phyloP scores from a whole-genome alignment of 139 green algal species.

The Chara braunii region DNA sequence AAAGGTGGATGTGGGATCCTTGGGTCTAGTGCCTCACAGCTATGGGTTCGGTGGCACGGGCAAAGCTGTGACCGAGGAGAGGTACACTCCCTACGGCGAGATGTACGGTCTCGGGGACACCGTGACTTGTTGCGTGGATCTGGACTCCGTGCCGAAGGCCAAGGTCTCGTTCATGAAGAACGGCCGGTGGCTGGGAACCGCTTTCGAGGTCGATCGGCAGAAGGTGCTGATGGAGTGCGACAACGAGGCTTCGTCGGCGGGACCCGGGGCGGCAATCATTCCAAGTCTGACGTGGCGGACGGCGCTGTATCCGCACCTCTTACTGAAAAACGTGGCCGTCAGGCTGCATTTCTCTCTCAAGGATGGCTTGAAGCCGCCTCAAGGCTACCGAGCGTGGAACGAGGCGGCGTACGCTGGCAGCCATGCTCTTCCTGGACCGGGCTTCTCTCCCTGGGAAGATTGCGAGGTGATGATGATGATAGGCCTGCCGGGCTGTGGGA shows the following conservation, averaged over 20 bases:
- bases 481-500: constrained; percentile 44
- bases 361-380: neutral
- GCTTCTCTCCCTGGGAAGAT: neutral
- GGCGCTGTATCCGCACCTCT: constrained; percentile 46
- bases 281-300: too few relatives aligned
- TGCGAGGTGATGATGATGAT: constrained; percentile 45
- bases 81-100: too few relatives aligned
- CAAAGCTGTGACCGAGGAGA: neutral
- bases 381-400: constrained; percentile 20
- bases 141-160: neutral
- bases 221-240: neutral
- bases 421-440: neutral
- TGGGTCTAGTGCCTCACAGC: constrained; percentile 1
- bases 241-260: too few relatives aligned
- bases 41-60: neutral
- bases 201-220: neutral
- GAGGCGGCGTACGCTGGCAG: neutral
- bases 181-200: neutral
- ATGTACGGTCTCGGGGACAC: constrained; percentile 23
- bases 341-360: constrained; percentile 29
- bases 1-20: neutral
- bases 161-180: constrained; percentile 22
- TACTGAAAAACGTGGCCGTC: constrained; percentile 48
- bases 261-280: too few relatives aligned
- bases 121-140: constrained; percentile 32